Evolutionary conservation across 73 alveolate species (phyloP).

Genomic region (Breviolum minutum): DNA sequence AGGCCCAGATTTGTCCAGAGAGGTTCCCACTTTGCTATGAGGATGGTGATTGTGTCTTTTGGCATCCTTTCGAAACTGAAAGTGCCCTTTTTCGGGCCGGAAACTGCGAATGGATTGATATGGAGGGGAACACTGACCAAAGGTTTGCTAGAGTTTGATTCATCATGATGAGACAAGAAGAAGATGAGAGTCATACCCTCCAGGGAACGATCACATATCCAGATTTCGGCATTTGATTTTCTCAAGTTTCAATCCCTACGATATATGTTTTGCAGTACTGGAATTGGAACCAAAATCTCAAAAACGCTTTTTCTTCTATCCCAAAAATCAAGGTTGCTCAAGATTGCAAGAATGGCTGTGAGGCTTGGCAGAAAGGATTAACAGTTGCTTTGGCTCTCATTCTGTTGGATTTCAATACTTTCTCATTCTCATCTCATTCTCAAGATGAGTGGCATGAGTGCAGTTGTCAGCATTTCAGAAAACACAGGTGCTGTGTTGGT

Average conservation of each 20-base stretch:
- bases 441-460: too few relatives aligned
- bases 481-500: too few relatives aligned
- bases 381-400: too few relatives aligned
- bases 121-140: too few relatives aligned
- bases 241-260: neutral
- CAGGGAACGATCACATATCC: too few relatives aligned
- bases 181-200: neutral
- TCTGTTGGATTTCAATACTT: too few relatives aligned
- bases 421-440: too few relatives aligned
- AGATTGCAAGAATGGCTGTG: constrained; percentile 63
- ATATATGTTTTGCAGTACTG: neutral
- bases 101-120: neutral
- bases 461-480: too few relatives aligned
- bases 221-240: neutral
- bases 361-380: neutral
- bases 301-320: neutral
- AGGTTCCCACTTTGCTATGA: constrained; percentile 53
- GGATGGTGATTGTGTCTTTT: constrained; percentile 56
- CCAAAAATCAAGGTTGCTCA: neutral
- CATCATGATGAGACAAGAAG: too few relatives aligned
- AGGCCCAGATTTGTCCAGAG: constrained; percentile 48
- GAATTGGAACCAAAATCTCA: neutral
- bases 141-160: neutral
- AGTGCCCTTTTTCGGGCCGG: neutral
- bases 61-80: neutral